Evolutionary conservation across 805 yeast genomes (phyloP).

Genomic region (Teunomyces lycoperdinae): DNA sequence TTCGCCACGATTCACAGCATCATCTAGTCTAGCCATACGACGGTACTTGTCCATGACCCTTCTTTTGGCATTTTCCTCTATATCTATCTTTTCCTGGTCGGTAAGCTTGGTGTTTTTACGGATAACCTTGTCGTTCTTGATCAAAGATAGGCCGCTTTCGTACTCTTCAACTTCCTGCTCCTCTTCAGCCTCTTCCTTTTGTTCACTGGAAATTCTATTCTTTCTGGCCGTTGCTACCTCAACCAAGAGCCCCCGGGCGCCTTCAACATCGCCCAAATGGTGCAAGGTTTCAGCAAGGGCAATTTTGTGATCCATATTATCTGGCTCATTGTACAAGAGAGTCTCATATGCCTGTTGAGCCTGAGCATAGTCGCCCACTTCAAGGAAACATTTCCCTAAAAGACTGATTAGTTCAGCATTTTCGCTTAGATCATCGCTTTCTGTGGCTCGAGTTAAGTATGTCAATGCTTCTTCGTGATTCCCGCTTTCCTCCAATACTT

Average conservation of each 20-base stretch:
- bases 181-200: slow-evolving; percentile 23
- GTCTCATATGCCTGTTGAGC: slow-evolving; percentile 60
- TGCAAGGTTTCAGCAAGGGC: slow-evolving; percentile 81
- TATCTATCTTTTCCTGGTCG: slow-evolving; percentile 49
- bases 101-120: slow-evolving; percentile 17
- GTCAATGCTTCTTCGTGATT: slow-evolving; percentile 73
- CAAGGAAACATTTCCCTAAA: slow-evolving; percentile 75
- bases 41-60: slow-evolving; percentile 55
- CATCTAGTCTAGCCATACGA: slow-evolving; percentile 50
- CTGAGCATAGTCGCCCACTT: slow-evolving; percentile 61
- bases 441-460: slow-evolving; percentile 56
- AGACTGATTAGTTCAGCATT: slow-evolving; percentile 53
- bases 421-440: slow-evolving; percentile 47
- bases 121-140: slow-evolving; percentile 9
- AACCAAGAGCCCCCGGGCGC: slow-evolving; percentile 51
- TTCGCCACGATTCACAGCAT: slow-evolving; percentile 36
- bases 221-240: slow-evolving; percentile 47
- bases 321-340: slow-evolving; percentile 55
- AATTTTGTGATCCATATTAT: slow-evolving; percentile 68
- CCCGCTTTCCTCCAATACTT: slow-evolving; percentile 65
- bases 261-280: slow-evolving; percentile 56
- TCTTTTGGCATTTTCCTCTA: slow-evolving; percentile 57
- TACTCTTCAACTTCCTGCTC: slow-evolving; percentile 8
- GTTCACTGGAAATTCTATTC: slow-evolving; percentile 9
- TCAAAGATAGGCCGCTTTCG: slow-evolving; percentile 9